Base-by-base conservation (phyloP, 2,329 filamentous ascomycete genomes). In the Ophiostoma piceae region DNA sequence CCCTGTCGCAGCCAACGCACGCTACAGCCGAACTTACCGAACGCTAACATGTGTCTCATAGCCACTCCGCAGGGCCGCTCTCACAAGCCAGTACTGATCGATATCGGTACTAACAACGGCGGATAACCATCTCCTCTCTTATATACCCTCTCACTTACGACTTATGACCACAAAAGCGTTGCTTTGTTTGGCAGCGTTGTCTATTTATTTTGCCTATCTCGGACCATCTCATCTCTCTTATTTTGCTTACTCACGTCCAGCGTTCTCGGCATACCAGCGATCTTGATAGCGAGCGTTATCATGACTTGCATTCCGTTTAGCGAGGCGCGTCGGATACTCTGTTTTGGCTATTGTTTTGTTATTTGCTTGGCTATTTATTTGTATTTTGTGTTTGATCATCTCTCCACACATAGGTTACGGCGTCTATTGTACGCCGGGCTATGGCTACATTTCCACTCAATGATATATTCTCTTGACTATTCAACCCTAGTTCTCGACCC, bases 11-110 rank as follows among this genome's bases (percentile, higher is more conserved):
- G 3, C 35, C 29, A 43, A 3, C 12, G 3, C 11, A 68, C 37
- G 65, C 69, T 60, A 67, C 69, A 72, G 68, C 72, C 71, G 71
- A 73, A 69, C 69, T 71, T 73, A 69, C 68, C 62, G 60, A 43
- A 64, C 51, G 35, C 70, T 71, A 69, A 71, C 70, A 64, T 12
- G 5, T 57, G 51, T 29, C 51, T 12, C 29, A n/a, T 54, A 29
- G 66, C 66, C 37, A 16, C 26, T 41, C 57, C 35, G 51, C 51
- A 35, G 62, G 62, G 62, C 37, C 32, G 29, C 19, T 26, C 12
- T 22, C 51, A 69, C 54, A 67, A 71, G 37, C 70, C 71, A 16
- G 64, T 32, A 65, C 26, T 65, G 35, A 35, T 1, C 43, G 7
- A 16, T 47, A n/a, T 47, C 43, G 19, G 43, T 47, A 47, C 51